A percentile compares a stretch with the other conserved stretches of the same genome.
Evolutionary conservation across 768 basidiomycete genomes (phyloP).

Genomic region (Mycena filopes): DNA sequence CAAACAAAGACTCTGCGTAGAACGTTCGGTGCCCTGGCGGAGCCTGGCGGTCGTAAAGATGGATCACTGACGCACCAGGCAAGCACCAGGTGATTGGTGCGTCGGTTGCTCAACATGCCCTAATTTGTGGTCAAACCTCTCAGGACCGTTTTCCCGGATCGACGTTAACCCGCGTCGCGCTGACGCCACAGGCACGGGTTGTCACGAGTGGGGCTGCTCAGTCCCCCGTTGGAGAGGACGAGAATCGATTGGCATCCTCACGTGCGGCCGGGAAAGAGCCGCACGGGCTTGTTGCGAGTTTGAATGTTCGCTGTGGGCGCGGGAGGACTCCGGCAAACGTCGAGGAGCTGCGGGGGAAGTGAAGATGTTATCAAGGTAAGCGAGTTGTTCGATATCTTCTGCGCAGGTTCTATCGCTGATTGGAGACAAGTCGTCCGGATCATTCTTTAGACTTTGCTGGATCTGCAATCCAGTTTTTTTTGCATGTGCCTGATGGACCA

Average conservation of each 20-base stretch:
- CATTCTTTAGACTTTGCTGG: conserved; percentile 9
- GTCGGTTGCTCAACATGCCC: neutral
- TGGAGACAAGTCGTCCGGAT: neutral
- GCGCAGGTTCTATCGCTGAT: conserved; percentile 13
- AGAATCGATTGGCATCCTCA: neutral
- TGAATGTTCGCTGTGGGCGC: no score
- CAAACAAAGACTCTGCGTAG: neutral
- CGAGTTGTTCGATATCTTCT: conserved; percentile 4
- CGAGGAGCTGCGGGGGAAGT: neutral
- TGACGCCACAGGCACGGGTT: conserved; percentile 19
- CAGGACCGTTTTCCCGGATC: conserved; percentile 7
- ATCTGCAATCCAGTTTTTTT: neutral
- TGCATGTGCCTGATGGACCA: conserved; percentile 9
- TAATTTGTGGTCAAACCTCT: neutral
- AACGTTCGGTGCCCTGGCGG: conserved; percentile 5
- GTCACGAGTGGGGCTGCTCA: neutral
- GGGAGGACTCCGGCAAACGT: no score
- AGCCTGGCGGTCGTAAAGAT: neutral
- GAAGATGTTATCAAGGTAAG: neutral
- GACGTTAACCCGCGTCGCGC: conserved; percentile 1
- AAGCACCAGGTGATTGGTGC: conserved; percentile 10
- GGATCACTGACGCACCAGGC: neutral
- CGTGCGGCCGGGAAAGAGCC: neutral
- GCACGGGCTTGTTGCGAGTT: neutral
- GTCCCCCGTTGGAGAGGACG: neutral